These are phyloP conservation scores for Cladosporium sp. DNA, from an alignment of 2,329 filamentous ascomycete species.

Conservation along the genomic window DNA sequence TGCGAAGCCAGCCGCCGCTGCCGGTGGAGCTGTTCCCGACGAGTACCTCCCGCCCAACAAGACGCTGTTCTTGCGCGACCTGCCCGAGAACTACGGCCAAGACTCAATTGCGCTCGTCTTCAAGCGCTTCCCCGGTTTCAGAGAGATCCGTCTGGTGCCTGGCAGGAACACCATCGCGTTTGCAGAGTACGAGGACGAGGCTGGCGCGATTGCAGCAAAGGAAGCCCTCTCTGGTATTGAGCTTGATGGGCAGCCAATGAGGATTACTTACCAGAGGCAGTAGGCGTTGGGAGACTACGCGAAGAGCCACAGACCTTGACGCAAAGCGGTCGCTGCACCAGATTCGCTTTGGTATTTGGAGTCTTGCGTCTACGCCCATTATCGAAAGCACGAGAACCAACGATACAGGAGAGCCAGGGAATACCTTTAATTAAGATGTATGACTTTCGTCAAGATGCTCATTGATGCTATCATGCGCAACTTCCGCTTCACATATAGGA, in stretches of 20 bases:
- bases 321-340: not conserved
- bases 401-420: too few relatives aligned
- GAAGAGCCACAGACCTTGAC: too few relatives aligned
- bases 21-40: constrained; percentile 78
- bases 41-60: constrained; percentile 98
- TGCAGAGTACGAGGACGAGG: constrained; percentile 90
- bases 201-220: constrained; percentile 87
- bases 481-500: constrained; percentile 33
- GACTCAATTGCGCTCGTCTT: constrained; percentile 79
- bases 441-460: constrained; percentile 35
- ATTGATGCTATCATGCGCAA: constrained; percentile 35
- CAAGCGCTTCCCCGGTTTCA: constrained; percentile 86
- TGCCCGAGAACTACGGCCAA: constrained; percentile 81
- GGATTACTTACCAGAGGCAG: constrained; percentile 74
- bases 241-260: constrained; percentile 75
- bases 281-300: not conserved
- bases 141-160: constrained; percentile 85
- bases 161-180: constrained; percentile 87
- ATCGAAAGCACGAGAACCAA: not conserved
- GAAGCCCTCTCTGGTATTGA: constrained; percentile 85
- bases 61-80: constrained; percentile 87
- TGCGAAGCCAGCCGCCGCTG: constrained; percentile 63
- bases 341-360: too few relatives aligned
- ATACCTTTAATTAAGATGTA: constrained; percentile 4
- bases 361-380: too few relatives aligned